phyloP scores from a whole-genome alignment of 2,329 filamentous ascomycete species.

The Fusarium haematococcum region DNA sequence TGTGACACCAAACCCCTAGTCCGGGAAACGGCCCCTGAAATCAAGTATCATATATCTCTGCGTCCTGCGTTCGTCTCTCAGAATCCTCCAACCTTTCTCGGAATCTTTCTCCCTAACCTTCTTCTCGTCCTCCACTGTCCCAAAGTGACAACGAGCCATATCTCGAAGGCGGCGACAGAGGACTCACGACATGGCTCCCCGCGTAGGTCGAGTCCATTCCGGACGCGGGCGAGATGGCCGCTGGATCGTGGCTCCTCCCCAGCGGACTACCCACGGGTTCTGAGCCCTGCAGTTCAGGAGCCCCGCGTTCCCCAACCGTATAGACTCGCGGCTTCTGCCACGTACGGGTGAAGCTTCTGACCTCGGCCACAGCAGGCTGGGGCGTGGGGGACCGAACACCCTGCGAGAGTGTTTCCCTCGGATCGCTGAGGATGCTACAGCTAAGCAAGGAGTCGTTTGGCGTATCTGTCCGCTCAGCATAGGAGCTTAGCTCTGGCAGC shows the following conservation, averaged over 20 bases:
- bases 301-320: slow-evolving; percentile 24
- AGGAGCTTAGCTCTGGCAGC: slow-evolving; percentile 9
- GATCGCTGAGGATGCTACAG: slow-evolving; percentile 26
- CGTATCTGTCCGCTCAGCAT: slow-evolving; percentile 7
- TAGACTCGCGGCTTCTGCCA: slow-evolving; percentile 41
- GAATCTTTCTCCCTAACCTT: neutral
- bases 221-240: slow-evolving; percentile 21
- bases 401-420: slow-evolving; percentile 31
- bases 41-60: neutral
- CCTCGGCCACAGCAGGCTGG: slow-evolving; percentile 41
- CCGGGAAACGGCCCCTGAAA: neutral
- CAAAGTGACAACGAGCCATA: slow-evolving; percentile 22
- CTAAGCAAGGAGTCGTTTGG: slow-evolving; percentile 30
- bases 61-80: neutral
- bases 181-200: slow-evolving; percentile 8
- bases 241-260: neutral
- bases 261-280: neutral
- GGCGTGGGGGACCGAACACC: slow-evolving; percentile 37
- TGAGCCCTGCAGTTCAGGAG: slow-evolving; percentile 15
- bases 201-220: neutral
- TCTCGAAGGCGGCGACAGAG: slow-evolving; percentile 14
- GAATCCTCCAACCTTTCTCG: neutral
- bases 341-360: slow-evolving; percentile 36
- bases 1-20: slow-evolving; percentile 22
- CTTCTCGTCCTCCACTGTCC: neutral